Percentiles rank a stretch among this genome's conserved stretches.
Conservation (phyloP, 345 rosid genomes). For the Arabis alpina region DNA sequence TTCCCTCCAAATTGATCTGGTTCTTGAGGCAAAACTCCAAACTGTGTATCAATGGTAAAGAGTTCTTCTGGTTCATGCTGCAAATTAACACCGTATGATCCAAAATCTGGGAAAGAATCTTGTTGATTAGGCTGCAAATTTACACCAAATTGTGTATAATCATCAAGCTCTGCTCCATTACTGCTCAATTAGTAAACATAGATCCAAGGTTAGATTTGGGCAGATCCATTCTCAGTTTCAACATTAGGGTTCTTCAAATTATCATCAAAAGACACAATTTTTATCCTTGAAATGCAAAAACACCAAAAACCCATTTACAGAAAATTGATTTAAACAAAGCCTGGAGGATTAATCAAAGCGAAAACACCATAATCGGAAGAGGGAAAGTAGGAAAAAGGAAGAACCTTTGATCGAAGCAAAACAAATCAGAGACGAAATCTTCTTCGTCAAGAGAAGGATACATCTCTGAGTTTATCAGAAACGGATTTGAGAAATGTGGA, state of each 20-base stretch:
- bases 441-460: conserved; percentile 40
- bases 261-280: conserved; percentile 3
- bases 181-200: conserved; percentile 18
- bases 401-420: conserved; percentile 45
- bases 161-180: conserved; percentile 42
- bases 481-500: conserved; percentile 24
- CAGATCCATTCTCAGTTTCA: background rate
- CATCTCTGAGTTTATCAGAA: conserved; percentile 24
- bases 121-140: conserved; percentile 29
- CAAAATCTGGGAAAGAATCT: conserved; percentile 36
- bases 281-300: background rate
- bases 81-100: conserved; percentile 29
- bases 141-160: conserved; percentile 39
- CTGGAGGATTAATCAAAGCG: no score
- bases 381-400: background rate
- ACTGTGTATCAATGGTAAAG: conserved; percentile 29
- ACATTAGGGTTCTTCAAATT: conserved; percentile 26
- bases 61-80: conserved; percentile 14
- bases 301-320: background rate
- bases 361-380: no score
- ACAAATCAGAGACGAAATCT: conserved; percentile 40
- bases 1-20: conserved; percentile 4
- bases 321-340: no score
- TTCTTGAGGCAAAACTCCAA: conserved; percentile 28
- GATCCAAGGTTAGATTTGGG: background rate